Evolutionary conservation across 2,329 filamentous ascomycete species (phyloP).

Genomic region (Venturia oleaginea): DNA sequence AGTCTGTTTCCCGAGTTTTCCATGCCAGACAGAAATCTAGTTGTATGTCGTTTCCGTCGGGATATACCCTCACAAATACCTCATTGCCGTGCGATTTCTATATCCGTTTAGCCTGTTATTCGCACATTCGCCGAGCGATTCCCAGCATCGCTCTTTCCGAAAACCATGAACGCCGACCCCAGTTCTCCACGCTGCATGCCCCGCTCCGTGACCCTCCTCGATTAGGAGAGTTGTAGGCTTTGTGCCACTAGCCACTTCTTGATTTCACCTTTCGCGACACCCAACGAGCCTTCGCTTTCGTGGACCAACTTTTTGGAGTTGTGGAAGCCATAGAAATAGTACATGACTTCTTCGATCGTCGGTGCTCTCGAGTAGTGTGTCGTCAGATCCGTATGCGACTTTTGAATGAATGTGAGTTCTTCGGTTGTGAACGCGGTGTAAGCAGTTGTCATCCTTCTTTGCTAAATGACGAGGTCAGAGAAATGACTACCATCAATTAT

Average conservation of each 20-base stretch:
- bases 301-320: background rate
- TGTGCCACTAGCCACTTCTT: background rate
- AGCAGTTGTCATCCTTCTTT: conserved; percentile 1
- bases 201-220: background rate
- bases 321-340: conserved; percentile 1
- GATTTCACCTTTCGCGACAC: background rate
- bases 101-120: background rate
- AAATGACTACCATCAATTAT: background rate
- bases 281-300: background rate
- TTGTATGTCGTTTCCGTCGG: background rate
- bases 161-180: background rate
- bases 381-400: background rate
- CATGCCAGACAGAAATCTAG: background rate
- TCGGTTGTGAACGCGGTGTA: background rate
- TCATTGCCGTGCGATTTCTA: background rate
- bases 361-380: background rate
- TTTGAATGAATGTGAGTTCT: conserved; percentile 1
- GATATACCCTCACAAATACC: background rate
- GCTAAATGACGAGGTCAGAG: background rate
- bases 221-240: background rate
- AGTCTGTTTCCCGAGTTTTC: background rate
- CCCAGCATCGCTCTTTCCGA: background rate
- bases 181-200: background rate
- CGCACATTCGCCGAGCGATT: too few species aligned
- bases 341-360: background rate